Conservation (phyloP, 2,329 filamentous ascomycete genomes). For the Botryotinia globosa region DNA sequence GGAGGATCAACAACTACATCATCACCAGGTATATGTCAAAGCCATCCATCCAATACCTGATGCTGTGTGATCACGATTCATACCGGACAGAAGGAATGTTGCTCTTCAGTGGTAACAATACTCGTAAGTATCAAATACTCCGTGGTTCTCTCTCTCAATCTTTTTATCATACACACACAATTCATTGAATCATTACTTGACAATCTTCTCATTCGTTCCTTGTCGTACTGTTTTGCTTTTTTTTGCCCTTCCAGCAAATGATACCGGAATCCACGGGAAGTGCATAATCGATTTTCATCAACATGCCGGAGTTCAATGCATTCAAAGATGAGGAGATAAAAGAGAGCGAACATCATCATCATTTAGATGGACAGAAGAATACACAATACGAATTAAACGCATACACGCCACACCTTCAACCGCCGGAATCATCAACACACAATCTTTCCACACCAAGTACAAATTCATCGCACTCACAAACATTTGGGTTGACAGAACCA, state of each 20-base stretch:
- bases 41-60: conserved; percentile 8
- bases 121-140: neutral
- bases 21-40: neutral
- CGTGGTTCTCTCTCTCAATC: neutral
- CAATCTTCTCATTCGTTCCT: neutral
- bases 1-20: conserved; percentile 18
- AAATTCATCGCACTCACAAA: conserved; percentile 4
- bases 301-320: conserved; percentile 21
- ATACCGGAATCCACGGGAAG: neutral
- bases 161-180: neutral
- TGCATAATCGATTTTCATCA: conserved; percentile 3
- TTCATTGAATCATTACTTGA: neutral
- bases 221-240: neutral
- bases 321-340: conserved; percentile 17
- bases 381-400: neutral
- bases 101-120: neutral
- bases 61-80: neutral
- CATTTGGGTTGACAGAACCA: conserved; percentile 22
- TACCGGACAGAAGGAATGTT: neutral
- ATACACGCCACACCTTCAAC: neutral
- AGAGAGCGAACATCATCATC: neutral
- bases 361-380: neutral
- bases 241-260: neutral
- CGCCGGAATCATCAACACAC: neutral
- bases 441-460: conserved; percentile 8